Conservation (phyloP, 1,139 yeast species). For the Diutina mesorugosa region DNA sequence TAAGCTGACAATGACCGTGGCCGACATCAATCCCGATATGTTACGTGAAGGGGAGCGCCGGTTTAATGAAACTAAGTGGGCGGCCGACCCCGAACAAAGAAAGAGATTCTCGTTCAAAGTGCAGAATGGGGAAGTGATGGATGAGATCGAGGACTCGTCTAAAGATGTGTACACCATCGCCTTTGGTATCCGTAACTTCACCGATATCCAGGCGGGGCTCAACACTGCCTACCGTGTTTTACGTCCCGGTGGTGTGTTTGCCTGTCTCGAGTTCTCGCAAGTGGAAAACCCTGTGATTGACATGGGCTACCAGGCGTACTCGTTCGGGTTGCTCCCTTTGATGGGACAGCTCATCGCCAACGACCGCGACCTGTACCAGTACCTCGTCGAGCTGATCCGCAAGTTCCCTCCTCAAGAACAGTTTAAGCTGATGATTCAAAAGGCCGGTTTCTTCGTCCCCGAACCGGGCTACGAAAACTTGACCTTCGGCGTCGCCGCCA, state of each 20-base stretch:
- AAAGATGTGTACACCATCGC: conserved; percentile 95
- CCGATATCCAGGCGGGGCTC: conserved; percentile 86
- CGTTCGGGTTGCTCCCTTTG: conserved; percentile 77
- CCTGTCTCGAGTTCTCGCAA: conserved; percentile 89
- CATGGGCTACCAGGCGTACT: conserved; percentile 72
- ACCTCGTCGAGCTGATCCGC: conserved; percentile 85
- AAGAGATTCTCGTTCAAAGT: conserved; percentile 63
- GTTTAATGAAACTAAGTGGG: conserved; percentile 38
- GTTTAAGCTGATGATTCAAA: conserved; percentile 82
- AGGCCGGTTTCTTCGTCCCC: conserved; percentile 83
- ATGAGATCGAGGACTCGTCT: conserved; percentile 70
- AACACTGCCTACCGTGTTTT: conserved; percentile 88
- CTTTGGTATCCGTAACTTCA: conserved; percentile 93
- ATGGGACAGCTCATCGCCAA: conserved; percentile 94
- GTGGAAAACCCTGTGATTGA: conserved; percentile 74
- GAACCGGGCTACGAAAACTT: conserved; percentile 89
- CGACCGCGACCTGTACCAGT: conserved; percentile 91
- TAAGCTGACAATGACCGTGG: conserved; percentile 73
- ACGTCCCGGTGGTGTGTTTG: conserved; percentile 98
- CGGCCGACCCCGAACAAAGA: conserved; percentile 28
- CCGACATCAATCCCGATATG: conserved; percentile 95
- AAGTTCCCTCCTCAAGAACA: conserved; percentile 87
- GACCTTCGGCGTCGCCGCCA: conserved; percentile 94
- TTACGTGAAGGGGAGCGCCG: conserved; percentile 81
- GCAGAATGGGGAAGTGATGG: conserved; percentile 88